phyloP scores from a whole-genome alignment of 495 filamentous ascomycete species.

The Coniosporium apollinis region DNA sequence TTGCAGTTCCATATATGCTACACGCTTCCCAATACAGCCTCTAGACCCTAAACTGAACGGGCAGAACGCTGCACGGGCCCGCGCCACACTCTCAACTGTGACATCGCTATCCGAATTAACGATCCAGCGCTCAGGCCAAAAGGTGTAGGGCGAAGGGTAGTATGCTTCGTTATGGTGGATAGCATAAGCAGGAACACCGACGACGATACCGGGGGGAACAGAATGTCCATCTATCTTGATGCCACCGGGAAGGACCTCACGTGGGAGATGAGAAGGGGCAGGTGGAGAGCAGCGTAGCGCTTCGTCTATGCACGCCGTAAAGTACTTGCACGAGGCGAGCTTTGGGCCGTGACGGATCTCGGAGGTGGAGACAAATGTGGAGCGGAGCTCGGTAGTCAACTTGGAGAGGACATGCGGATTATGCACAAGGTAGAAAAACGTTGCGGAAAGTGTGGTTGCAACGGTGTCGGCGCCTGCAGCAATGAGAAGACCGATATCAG shows the following conservation, averaged over 20 bases:
- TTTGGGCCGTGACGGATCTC: slow-evolving; percentile 18
- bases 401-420: slow-evolving; percentile 12
- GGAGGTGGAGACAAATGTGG: slow-evolving; percentile 12
- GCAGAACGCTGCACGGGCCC: background rate
- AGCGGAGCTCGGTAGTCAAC: slow-evolving; percentile 18
- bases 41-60: background rate
- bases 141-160: slow-evolving; percentile 11
- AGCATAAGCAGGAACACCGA: slow-evolving; percentile 15
- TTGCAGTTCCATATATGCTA: slow-evolving; percentile 3
- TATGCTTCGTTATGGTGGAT: slow-evolving; percentile 19
- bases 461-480: slow-evolving; percentile 22
- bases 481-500: slow-evolving; percentile 22
- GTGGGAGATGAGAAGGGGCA: slow-evolving; percentile 7
- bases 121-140: slow-evolving; percentile 15
- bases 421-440: slow-evolving; percentile 23
- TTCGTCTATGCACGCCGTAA: slow-evolving; percentile 20
- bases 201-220: slow-evolving; percentile 14
- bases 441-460: slow-evolving; percentile 14
- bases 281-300: slow-evolving; percentile 18
- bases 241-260: slow-evolving; percentile 12
- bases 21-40: slow-evolving; percentile 1
- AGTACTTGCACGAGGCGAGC: slow-evolving; percentile 18
- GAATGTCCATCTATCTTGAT: slow-evolving; percentile 8
- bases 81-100: background rate
- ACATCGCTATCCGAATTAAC: background rate